Base-by-base conservation (phyloP, 78 protist species). In the Capsaspora owczarzaki region DNA sequence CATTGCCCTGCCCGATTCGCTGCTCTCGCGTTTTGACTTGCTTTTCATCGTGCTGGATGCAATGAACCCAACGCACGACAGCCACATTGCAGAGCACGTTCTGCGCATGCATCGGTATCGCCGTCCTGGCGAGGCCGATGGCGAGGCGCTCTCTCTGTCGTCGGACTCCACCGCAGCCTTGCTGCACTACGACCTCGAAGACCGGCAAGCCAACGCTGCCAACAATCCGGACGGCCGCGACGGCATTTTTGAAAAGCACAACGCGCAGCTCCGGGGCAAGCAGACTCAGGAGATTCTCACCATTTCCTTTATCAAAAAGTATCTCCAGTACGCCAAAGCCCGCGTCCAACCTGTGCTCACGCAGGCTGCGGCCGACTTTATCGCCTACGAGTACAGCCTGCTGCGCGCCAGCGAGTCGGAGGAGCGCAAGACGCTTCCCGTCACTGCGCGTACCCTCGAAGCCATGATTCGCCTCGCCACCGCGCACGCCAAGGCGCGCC, bases 21-120 rank as follows among this genome's bases (percentile, higher is more conserved):
- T 99, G 20, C 88, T 99, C 75, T 97, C 99, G 0, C 98, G 99
- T 78, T 99, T 99, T 80, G 99, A 99, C 80, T 85, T 99, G 22
- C 85, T 97, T 76, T 99, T 97, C 89, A 95, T 98, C 47, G 95
- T 99, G 22, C 87, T 95, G 41, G 99, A 94, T 87, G 38, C 3
- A 10, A 51, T 53, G 35, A 77, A 79, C 56, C 60, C 92, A 8
- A 74, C 46, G 81, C 77, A 16, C 31, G 95, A 94, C 47, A 23
- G 95, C 10, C 38, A 4, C 22, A 90, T 95, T 19, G 60, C 91
- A 0, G 87, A 71, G 23, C 98, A 95, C 82, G 91, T 98, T 23
- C 91, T 98, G 25, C 72, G 88, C 29, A 86, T 89, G 92, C 98
- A 97, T 79, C 72, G 86, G 40, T 82, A 85, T 80, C 71, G 81